Evolutionary conservation across 2,329 filamentous ascomycete genomes (phyloP), one percentile per base, ranked within the genome.

Genomic region (Pseudocercospora pini-densiflorae): DNA sequence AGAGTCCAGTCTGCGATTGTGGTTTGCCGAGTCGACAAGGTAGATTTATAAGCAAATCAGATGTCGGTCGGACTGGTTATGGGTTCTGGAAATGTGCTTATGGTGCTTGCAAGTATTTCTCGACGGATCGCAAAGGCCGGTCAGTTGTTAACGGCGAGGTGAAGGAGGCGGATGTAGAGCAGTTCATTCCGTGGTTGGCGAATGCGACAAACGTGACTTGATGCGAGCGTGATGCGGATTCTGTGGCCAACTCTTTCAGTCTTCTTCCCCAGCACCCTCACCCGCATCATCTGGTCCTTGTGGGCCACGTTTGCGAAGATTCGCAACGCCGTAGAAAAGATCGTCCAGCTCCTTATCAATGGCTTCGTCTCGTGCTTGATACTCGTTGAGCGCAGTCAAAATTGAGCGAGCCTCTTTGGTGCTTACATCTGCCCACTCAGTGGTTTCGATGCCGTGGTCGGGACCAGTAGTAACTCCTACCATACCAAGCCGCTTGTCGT

Each of bases 301-400:
- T 16, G 65, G 61, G 43, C 78, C 79, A 61, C 82, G 78, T 74
- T 86, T 86, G 63, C 84, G 79, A 57, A 86, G 76, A 63, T 83
- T 83, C 67, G 81, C 81, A 51, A 84, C 75, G 29, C 77, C 78
- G 72, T 85, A 85, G 24, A 86, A 75, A 23, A 84, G 74, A 60
- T 78, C 78, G 68, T 80, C 80, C 40, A 84, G 63, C 63, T 76
- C 73, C 71, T 80, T 81, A 53, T 77, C 75, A 66, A 79, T 72
- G 61, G 69, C 61, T 64, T 64, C 24, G 71, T 68, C n/a, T 71
- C 63, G 40, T 68, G 36, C n/a, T 31, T 66, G 55, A 49, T 63
- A 58, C 8, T 63, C 58, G 29, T 72, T 74, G 65, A 74, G 65
- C 47, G 69, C 62, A 51, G 21, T 49, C 21, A 36, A 23, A 7